These are phyloP conservation scores for Salix dunnii DNA, from an alignment of 345 rosid genomes.

Conservation along the genomic window DNA sequence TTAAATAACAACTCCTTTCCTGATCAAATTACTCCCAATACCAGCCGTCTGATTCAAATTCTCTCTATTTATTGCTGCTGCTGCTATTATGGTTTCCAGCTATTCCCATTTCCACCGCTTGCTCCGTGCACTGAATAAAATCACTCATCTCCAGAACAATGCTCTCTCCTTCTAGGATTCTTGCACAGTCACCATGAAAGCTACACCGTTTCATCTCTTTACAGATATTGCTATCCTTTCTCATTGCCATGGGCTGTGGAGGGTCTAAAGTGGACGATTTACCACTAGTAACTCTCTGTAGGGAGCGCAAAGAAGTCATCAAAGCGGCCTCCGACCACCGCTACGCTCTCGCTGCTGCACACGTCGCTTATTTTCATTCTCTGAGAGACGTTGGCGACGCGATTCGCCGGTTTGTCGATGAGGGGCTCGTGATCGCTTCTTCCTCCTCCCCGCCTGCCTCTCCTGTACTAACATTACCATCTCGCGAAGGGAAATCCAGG, in stretches of 20 bases:
- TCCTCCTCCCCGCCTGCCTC: conserved; percentile 45
- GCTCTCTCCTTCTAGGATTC: neutral
- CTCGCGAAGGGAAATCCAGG: conserved; percentile 56
- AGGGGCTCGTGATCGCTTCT: conserved; percentile 58
- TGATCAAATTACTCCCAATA: conserved; percentile 11
- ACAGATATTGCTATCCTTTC: neutral
- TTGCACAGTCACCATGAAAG: conserved; percentile 13
- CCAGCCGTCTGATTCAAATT: conserved; percentile 41
- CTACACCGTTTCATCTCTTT: neutral
- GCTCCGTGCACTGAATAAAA: neutral
- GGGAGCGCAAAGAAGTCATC: conserved; percentile 65
- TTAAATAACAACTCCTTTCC: neutral
- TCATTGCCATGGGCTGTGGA: conserved; percentile 76
- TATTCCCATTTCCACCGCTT: neutral
- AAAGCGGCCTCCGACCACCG: conserved; percentile 72
- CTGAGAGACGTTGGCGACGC: conserved; percentile 76
- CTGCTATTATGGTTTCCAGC: neutral
- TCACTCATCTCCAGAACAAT: neutral
- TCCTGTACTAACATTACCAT: conserved; percentile 79
- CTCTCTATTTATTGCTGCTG: neutral
- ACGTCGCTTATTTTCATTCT: conserved; percentile 66
- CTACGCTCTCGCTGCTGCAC: conserved; percentile 83
- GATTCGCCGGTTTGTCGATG: conserved; percentile 71
- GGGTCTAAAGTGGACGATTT: conserved; percentile 80
- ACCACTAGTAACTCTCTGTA: conserved; percentile 67